Base-by-base conservation (phyloP, 2,329 filamentous ascomycete genomes). In the Trichoderma endophyticum region DNA sequence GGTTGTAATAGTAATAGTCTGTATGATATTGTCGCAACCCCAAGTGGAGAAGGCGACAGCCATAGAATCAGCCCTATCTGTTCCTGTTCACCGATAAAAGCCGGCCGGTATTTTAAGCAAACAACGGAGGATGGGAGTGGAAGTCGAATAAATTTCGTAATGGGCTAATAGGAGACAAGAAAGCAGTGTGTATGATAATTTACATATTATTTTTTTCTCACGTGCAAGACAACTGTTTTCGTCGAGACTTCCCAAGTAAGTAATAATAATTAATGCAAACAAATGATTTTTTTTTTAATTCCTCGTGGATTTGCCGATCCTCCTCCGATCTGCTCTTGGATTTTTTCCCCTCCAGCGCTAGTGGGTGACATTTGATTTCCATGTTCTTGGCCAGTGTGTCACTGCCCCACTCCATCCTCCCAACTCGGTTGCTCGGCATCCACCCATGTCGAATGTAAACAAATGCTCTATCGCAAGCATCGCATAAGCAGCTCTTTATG, bases 41-140 rank as follows among this genome's bases (percentile, higher is more conserved):
- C 51, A 62, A 62, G 67, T 68, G 51, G 64, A 68, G 64, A 66
- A 59, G 43, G 30, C 60, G 56, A 30, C 34, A 63, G 39, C 62
- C 15, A 34, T 51, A 48, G 51, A 48, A 51, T 21, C 39, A 70
- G 54, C 62, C 43, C 30, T 30, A 51, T 61, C 59, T 65, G 32
- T 43, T 43, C 64, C 48, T 65, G 32, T 43, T 43, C 64, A 51
- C 57, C 57, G 57, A 60, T n/a, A 60, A 21, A 34, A 60, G 28
- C 48, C n/a, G 54, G 64, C 48, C n/a, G 54, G 64, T 18, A 8
- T 9, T n/a, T 32, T 54, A 51, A 43, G 43, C 63, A 14, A 65
- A 56, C 48, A 32, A 18, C 18, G 26, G 18, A 6, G 56, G 56
- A 30, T 21, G 36, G 15, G 1, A 43, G 15, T 43, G 15, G 9